A percentile compares a stretch with the other conserved stretches of the same genome.
phyloP scores from a whole-genome alignment of 495 filamentous ascomycete genomes.

The Neurospora terricola region DNA sequence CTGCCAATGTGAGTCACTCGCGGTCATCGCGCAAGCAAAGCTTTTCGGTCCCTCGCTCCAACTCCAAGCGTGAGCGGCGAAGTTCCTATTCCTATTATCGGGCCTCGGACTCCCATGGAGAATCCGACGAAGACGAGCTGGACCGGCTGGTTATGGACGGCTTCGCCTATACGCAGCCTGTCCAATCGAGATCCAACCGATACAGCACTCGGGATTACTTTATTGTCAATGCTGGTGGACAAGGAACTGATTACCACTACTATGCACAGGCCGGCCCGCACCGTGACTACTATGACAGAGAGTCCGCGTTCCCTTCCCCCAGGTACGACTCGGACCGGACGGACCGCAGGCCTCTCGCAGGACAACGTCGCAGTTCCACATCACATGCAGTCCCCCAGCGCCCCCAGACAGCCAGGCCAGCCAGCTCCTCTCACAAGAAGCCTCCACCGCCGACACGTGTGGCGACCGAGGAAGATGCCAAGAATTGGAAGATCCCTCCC shows the following conservation, averaged over 20 bases:
- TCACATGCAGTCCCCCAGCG: slow-evolving; percentile 24
- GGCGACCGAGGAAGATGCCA: slow-evolving; percentile 81
- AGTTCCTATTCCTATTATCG: slow-evolving; percentile 44
- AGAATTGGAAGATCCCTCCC: slow-evolving; percentile 68
- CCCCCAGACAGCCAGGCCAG: slow-evolving; percentile 35
- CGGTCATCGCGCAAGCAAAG: slow-evolving; percentile 38
- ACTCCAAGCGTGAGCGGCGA: slow-evolving; percentile 37
- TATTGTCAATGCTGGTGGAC: slow-evolving; percentile 37
- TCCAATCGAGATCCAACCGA: slow-evolving; percentile 32
- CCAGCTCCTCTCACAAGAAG: slow-evolving; percentile 25
- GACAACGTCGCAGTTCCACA: slow-evolving; percentile 36
- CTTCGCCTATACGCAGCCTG: slow-evolving; percentile 35
- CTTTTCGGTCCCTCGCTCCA: slow-evolving; percentile 33
- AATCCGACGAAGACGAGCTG: slow-evolving; percentile 52
- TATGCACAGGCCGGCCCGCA: slow-evolving; percentile 38
- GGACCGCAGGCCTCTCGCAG: slow-evolving; percentile 23
- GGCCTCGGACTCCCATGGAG: slow-evolving; percentile 41
- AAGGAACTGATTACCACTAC: slow-evolving; percentile 47
- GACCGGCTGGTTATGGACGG: slow-evolving; percentile 31
- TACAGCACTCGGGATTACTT: slow-evolving; percentile 21
- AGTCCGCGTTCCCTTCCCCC: slow-evolving; percentile 31
- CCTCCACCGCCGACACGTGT: slow-evolving; percentile 35
- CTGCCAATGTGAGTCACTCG: slow-evolving; percentile 45
- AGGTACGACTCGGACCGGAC: slow-evolving; percentile 28
- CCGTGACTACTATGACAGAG: slow-evolving; percentile 27